Conservation (phyloP, 75 land plant genomes). For the Ceratopteris richardii region DNA sequence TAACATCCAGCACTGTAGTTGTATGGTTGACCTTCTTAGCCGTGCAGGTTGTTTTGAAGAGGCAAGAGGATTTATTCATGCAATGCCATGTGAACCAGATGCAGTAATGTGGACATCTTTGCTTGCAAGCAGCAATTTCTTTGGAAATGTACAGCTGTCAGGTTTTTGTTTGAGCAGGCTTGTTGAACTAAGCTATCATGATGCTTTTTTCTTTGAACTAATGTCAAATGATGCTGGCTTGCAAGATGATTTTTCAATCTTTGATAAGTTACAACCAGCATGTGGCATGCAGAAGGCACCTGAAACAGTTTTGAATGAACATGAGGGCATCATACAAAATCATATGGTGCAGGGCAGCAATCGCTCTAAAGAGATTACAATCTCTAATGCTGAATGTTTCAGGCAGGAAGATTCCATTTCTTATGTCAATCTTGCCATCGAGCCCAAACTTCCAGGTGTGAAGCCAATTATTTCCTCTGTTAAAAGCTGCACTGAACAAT, state of each 20-base stretch:
- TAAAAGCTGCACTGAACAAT: too few relatives aligned
- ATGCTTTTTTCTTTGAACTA: background rate
- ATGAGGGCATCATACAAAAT: too few relatives aligned
- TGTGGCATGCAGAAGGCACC: too few relatives aligned
- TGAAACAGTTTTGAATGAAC: too few relatives aligned
- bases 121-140: slow-evolving; percentile 26
- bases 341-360: too few relatives aligned
- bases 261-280: too few relatives aligned
- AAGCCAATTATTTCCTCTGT: too few relatives aligned
- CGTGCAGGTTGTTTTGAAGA: slow-evolving; percentile 44
- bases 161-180: slow-evolving; percentile 4
- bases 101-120: slow-evolving; percentile 37
- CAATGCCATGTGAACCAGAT: slow-evolving; percentile 37
- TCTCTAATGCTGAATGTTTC: too few relatives aligned
- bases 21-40: slow-evolving; percentile 63
- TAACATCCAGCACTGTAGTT: slow-evolving; percentile 45
- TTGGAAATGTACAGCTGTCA: slow-evolving; percentile 23
- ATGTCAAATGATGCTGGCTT: background rate
- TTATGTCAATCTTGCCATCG: too few relatives aligned
- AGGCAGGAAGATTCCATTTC: too few relatives aligned
- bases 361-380: too few relatives aligned
- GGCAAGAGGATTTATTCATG: slow-evolving; percentile 36
- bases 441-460: too few relatives aligned
- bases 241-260: background rate
- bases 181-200: background rate